Evolutionary conservation across 106 monocot genomes (phyloP).

Genomic region (Acanthochlamys bracteata): DNA sequence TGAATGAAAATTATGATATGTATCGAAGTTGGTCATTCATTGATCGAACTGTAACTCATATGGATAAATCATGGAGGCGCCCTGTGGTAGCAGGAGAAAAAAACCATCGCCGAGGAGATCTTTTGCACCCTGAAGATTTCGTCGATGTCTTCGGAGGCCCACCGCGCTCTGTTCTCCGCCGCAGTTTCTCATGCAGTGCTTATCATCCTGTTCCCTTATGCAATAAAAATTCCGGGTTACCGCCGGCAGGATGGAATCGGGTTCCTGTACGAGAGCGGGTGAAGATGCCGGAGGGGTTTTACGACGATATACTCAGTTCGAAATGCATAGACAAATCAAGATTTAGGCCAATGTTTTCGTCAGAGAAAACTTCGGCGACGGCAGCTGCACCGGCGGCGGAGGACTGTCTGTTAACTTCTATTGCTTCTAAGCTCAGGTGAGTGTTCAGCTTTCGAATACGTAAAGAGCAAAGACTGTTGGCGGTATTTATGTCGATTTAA

Average conservation of each 20-base stretch:
- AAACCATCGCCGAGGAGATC: no score
- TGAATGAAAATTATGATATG: no score
- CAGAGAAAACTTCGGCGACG: conserved; percentile 12
- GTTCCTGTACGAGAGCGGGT: conserved; percentile 1
- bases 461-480: not conserved
- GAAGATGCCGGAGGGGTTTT: conserved; percentile 42
- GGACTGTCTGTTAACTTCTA: conserved; percentile 34
- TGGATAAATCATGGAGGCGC: no score
- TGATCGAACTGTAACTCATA: no score
- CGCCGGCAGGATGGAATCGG: conserved; percentile 2
- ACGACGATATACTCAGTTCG: conserved; percentile 56
- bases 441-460: not conserved
- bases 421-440: conserved; percentile 57
- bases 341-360: conserved; percentile 13
- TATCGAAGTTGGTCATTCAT: no score
- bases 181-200: no score
- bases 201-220: no score
- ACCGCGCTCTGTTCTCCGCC: conserved; percentile 41
- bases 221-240: no score
- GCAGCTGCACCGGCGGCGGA: conserved; percentile 6
- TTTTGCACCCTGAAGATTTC: conserved; percentile 43
- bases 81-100: no score
- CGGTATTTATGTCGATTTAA: not conserved
- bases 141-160: conserved; percentile 69
- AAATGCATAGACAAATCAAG: conserved; percentile 13